Base-by-base conservation (phyloP, 768 basidiomycete genomes). In the Pisolithus albus region DNA sequence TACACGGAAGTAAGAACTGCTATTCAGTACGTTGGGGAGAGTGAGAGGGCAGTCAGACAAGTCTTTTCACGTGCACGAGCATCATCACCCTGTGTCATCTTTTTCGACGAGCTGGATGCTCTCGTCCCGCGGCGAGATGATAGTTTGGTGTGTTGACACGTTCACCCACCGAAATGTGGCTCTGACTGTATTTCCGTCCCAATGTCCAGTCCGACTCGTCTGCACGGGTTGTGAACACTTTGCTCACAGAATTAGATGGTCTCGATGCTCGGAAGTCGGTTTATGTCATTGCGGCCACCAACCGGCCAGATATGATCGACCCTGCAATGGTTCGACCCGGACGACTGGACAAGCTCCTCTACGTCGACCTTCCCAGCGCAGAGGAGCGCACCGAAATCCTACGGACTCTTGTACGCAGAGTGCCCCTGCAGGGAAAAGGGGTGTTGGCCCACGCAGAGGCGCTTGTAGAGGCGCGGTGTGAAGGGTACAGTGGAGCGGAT, bases 291-390 rank as follows among this genome's bases (percentile, higher is more conserved):
- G 93, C 88, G 0, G 94, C 94, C 7, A 96, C 92, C 28, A 97
- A 95, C 67, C 77, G 93, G 11, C 93, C 93, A 1, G 92, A 97
- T 71, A 95, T 95, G 84, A 93, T 96, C 53, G 93, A 97, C 63
- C 94, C 93, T 1, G 93, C 94, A 7, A 94, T 95, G 92, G 90
- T 92, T 49, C 87, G 93, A n/a, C 94, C 94, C 0, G 93, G 94
- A 0, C 81, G 94, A 9, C 78, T 97, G 10, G 94, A 96, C 72
- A 96, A 96, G 66, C 77, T 95, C 5, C 76, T 96, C 40, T 97
- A 93, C 60, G 92, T 96, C 60, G 93, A 95, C 67, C 75, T 95
- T 0, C 94, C 93, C 19, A 71, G 75, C 0, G 56, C 83, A 0
- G 62, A 70, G 26, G 94, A 94, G 66, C 83, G 92, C 19, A 80